phyloP scores from a whole-genome alignment of 129 eudicot species.

The Flaveria brownii region DNA sequence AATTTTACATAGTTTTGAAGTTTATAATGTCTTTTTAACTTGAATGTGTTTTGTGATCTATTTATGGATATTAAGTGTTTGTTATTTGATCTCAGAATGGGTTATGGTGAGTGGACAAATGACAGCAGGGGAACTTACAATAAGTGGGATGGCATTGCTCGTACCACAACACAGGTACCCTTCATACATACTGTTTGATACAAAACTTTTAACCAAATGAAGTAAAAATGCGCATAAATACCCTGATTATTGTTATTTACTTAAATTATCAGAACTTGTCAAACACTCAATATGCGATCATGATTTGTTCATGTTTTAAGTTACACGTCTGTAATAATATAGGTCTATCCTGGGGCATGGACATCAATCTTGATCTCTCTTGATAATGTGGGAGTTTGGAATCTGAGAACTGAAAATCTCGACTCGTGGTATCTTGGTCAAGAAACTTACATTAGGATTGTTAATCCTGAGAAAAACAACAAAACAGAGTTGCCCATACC shows the following conservation, averaged over 20 bases:
- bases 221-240: constrained; percentile 2
- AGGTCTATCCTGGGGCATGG: constrained; percentile 47
- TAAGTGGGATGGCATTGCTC: constrained; percentile 60
- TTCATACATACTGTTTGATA: not conserved
- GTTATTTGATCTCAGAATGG: constrained; percentile 43
- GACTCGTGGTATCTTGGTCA: constrained; percentile 62
- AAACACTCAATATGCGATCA: not conserved
- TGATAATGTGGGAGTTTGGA: constrained; percentile 53
- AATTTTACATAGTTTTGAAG: not conserved
- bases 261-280: not conserved
- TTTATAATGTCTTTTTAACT: not conserved
- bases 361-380: constrained; percentile 43
- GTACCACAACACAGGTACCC: constrained; percentile 40
- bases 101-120: constrained; percentile 51
- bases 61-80: not conserved
- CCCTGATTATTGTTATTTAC: not conserved
- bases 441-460: constrained; percentile 51
- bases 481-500: constrained; percentile 47
- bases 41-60: not conserved
- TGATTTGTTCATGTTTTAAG: not conserved
- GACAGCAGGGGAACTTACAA: constrained; percentile 47
- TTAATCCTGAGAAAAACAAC: constrained; percentile 48
- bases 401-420: constrained; percentile 55
- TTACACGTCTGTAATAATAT: not conserved
- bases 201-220: not conserved